Evolutionary conservation across 2,329 filamentous ascomycete genomes (phyloP), one percentile per base, ranked within the genome.

Genomic region (Cryphonectria radicalis): DNA sequence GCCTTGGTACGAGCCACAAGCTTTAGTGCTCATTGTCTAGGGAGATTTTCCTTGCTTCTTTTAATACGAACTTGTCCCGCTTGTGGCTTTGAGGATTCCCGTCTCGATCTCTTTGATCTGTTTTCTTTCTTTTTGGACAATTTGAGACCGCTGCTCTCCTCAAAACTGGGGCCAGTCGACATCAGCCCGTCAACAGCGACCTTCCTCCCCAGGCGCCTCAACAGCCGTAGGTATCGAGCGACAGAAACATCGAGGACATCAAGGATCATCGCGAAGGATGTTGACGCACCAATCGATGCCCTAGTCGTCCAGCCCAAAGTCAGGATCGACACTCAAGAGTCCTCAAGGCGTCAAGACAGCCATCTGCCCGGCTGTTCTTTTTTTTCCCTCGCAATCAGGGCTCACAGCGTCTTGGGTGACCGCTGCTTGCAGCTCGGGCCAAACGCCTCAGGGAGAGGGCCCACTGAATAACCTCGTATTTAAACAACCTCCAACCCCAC

Each of bases 391-490:
- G 46, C 14, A 46, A 50, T 32, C 17, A 37, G 32, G 7, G 11
- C 2, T 62, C 59, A 32, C 25, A 10, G 6, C 25, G 13, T 5
- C 25, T 59, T 59, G 14, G 28, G 13, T 6, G 55, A 59, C 55
- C 55, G 55, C 25, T 59, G 28, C 55, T 32, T 32, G 55, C 28
- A 14, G 14, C 55, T 59, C 8, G 14, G 25, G 55, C 55, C 32
- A 28, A 17, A 32, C 28, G 25, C 35, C 25, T 62, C 37, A 40
- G 5, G 7, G 59, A 19, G 35, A 40, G 46, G 43, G 35, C 46
- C 43, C 64, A 66, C 64, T 37, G 43, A 55, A 66, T 66, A 53
- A 66, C 42, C 43, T 66, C 64, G 25, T n/a, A 6, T n/a, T 50
- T n/a, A 50, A 50, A n/a, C 46, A 50, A 50, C 17, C 46, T 50